These are phyloP conservation scores for Fusarium proliferatum DNA, from an alignment of 2,329 filamentous ascomycete species.

Conservation along the genomic window DNA sequence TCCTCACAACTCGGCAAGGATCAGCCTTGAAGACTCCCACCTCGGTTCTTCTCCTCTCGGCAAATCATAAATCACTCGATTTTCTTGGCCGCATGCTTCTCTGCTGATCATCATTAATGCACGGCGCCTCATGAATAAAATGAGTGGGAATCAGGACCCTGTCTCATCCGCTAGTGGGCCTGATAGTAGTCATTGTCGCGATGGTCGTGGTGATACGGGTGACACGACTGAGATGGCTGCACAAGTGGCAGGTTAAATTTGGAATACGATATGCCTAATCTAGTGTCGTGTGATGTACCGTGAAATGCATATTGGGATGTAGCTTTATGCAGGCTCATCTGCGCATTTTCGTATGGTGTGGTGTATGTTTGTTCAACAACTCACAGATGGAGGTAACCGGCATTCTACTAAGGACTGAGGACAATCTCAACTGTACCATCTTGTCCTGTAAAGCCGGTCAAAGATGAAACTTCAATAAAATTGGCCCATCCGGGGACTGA, in stretches of 20 bases:
- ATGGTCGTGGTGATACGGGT: neutral
- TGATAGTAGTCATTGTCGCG: neutral
- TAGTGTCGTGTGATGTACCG: neutral
- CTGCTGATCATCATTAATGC: slow-evolving; percentile 44
- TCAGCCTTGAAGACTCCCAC: slow-evolving; percentile 8
- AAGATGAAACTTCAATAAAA: slow-evolving; percentile 21
- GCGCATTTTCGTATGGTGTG: neutral
- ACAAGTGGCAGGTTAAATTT: slow-evolving; percentile 30
- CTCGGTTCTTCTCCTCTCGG: slow-evolving; percentile 3
- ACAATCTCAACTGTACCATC: slow-evolving; percentile 3
- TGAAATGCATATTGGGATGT: neutral
- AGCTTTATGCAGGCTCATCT: slow-evolving; percentile 6
- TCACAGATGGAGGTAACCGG: neutral
- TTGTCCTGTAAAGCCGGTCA: slow-evolving; percentile 8
- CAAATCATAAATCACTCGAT: slow-evolving; percentile 26
- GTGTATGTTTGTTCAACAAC: neutral
- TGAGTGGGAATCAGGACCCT: slow-evolving; percentile 10
- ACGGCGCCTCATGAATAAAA: slow-evolving; percentile 14
- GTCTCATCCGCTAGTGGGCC: slow-evolving; percentile 13
- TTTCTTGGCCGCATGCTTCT: slow-evolving; percentile 17
- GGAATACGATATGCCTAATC: slow-evolving; percentile 13
- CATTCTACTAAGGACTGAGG: slow-evolving; percentile 6
- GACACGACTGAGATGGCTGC: slow-evolving; percentile 15
- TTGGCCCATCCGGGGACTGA: neutral
- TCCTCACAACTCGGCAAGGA: slow-evolving; percentile 14